These are phyloP conservation scores for Hevea brasiliensis DNA, from an alignment of 345 rosid genomes.

Conservation along the genomic window DNA sequence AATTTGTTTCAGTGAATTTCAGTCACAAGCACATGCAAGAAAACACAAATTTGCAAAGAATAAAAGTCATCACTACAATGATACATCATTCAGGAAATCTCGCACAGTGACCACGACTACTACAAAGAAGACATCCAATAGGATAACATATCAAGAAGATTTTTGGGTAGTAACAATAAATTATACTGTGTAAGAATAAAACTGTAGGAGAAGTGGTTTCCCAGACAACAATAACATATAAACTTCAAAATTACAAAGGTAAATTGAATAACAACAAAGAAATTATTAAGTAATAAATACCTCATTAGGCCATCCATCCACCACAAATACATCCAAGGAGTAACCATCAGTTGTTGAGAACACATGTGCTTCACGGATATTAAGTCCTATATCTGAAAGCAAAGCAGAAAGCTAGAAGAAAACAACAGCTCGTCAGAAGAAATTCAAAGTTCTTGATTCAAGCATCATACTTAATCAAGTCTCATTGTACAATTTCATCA, in stretches of 20 bases:
- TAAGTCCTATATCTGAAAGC: slow-evolving; percentile 75
- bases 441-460: slow-evolving; percentile 3
- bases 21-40: not conserved
- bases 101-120: too few species aligned
- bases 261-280: not conserved
- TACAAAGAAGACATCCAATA: not conserved
- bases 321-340: slow-evolving; percentile 76
- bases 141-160: not conserved
- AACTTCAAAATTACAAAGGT: not conserved
- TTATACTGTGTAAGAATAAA: not conserved
- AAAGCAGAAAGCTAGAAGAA: slow-evolving; percentile 66
- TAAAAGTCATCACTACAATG: slow-evolving; percentile 3
- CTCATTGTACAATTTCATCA: not conserved
- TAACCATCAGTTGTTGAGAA: slow-evolving; percentile 78
- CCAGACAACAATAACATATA: not conserved
- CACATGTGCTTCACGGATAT: slow-evolving; percentile 81
- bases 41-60: not conserved
- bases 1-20: not conserved
- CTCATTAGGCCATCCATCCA: slow-evolving; percentile 73
- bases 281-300: slow-evolving; percentile 27
- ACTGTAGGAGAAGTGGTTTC: not conserved
- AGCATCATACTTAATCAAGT: not conserved
- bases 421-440: slow-evolving; percentile 27
- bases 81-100: not conserved
- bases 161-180: not conserved